Base-by-base conservation (phyloP, 495 filamentous ascomycete genomes). In the Podospora australis region DNA sequence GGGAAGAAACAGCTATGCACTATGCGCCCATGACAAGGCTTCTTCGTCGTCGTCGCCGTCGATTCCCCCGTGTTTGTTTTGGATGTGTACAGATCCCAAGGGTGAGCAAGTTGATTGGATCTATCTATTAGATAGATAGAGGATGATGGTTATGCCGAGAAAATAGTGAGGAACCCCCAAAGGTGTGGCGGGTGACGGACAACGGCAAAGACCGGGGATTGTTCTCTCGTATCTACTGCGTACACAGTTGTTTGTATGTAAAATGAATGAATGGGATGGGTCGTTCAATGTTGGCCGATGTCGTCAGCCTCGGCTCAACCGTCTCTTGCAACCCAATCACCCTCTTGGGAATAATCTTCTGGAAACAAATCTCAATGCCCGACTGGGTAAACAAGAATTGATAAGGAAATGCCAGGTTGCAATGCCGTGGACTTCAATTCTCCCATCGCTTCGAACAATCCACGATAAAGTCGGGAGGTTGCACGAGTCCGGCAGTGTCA, bases 221-320 rank as follows among this genome's bases (percentile, higher is more conserved):
- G 44, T 40, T n/a, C n/a, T n/a, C n/a, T n/a, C n/a, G n/a, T n/a
- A n/a, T n/a, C n/a, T n/a, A n/a, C n/a, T n/a, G n/a, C n/a, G n/a
- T n/a, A n/a, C n/a, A n/a, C n/a, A n/a, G n/a, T n/a, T n/a, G n/a
- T n/a, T n/a, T n/a, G n/a, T n/a, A n/a, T n/a, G n/a, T n/a, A n/a
- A n/a, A n/a, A 40, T 39, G 46, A 42, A 32, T 36, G n/a, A 17
- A 36, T 14, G 44, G 47, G 8, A 35, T 16, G 35, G 30, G 19
- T 36, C 13, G 30, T 35, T 11, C 30, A 35, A n/a, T n/a, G 35
- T 23, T 22, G 39, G 50, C 20, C 46, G 41, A 54, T 54, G 56
- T 57, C 59, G 54, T 54, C 57, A 49, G 53, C 54, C 54, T 59
- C 50, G 51, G 56, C 45, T n/a, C n/a, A n/a, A 40, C 29, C 44